These are phyloP conservation scores for Inonotus hispidus DNA, from an alignment of 1,284 basidiomycete species.

Conservation along the genomic window DNA sequence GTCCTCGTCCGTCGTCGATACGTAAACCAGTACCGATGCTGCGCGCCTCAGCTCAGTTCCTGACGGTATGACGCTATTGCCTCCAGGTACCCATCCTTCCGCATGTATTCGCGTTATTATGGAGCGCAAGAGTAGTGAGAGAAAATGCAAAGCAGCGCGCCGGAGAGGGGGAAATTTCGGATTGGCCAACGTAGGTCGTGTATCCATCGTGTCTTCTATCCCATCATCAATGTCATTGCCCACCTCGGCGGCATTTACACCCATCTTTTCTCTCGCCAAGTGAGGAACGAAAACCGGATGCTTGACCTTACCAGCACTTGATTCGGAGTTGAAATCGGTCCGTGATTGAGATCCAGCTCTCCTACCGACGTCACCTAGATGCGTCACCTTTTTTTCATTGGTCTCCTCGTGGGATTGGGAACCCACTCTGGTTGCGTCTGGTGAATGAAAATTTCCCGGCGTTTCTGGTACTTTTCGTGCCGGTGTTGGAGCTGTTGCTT, in stretches of 20 bases:
- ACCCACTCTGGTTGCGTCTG: background rate
- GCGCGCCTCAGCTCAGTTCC: conserved; percentile 42
- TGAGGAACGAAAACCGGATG: background rate
- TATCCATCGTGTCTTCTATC: conserved; percentile 36
- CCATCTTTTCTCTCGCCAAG: background rate
- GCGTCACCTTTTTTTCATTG: background rate
- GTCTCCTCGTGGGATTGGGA: background rate
- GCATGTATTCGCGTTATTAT: conserved; percentile 46
- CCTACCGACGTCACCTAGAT: background rate
- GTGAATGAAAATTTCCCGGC: background rate
- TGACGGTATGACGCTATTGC: conserved; percentile 18
- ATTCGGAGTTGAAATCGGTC: conserved; percentile 11
- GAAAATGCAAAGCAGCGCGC: conserved; percentile 76
- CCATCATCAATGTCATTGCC: background rate
- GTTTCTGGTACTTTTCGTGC: background rate
- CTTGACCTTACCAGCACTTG: conserved; percentile 3
- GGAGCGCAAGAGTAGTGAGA: conserved; percentile 58
- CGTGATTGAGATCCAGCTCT: background rate
- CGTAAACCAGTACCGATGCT: conserved; percentile 63
- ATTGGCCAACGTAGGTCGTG: conserved; percentile 48
- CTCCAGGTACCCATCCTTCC: conserved; percentile 19
- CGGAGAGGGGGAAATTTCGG: conserved; percentile 75
- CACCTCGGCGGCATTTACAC: background rate
- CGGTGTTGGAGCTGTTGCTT: background rate
- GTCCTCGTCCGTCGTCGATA: conserved; percentile 71